Evolutionary conservation across 768 basidiomycete genomes (phyloP).

Genomic region (Pisolithus marmoratus): DNA sequence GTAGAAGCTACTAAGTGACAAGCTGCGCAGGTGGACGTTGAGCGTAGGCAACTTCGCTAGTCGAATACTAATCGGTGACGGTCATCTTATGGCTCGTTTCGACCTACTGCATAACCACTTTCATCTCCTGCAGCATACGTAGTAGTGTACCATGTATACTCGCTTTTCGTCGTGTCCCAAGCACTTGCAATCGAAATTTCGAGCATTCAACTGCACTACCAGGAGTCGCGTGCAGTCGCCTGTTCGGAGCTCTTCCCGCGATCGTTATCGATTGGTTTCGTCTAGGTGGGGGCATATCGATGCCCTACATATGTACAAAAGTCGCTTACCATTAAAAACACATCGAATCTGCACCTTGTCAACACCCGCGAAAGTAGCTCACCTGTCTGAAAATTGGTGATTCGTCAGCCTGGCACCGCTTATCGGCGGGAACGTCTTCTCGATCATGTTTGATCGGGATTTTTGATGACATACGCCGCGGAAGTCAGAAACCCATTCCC

Average conservation of each 20-base stretch:
- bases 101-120: slow-evolving; percentile 25
- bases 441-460: slow-evolving; percentile 75
- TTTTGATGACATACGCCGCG: slow-evolving; percentile 61
- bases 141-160: slow-evolving; percentile 56
- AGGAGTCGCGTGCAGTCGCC: slow-evolving; percentile 56
- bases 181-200: slow-evolving; percentile 48
- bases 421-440: slow-evolving; percentile 77
- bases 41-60: slow-evolving; percentile 80
- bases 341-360: neutral
- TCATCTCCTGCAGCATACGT: slow-evolving; percentile 59
- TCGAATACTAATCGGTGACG: slow-evolving; percentile 44
- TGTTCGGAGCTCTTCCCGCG: slow-evolving; percentile 72
- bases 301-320: too few species aligned
- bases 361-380: slow-evolving; percentile 33
- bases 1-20: slow-evolving; percentile 68
- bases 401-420: slow-evolving; percentile 69
- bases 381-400: slow-evolving; percentile 86
- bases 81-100: neutral
- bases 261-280: slow-evolving; percentile 88
- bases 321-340: neutral
- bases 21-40: slow-evolving; percentile 71
- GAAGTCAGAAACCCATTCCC: neutral
- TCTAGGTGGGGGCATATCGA: slow-evolving; percentile 47
- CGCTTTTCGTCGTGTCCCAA: slow-evolving; percentile 70
- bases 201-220: slow-evolving; percentile 39